Evolutionary conservation across 2,329 filamentous ascomycete genomes (phyloP).

Genomic region (Ceratocystis diversiconidia): DNA sequence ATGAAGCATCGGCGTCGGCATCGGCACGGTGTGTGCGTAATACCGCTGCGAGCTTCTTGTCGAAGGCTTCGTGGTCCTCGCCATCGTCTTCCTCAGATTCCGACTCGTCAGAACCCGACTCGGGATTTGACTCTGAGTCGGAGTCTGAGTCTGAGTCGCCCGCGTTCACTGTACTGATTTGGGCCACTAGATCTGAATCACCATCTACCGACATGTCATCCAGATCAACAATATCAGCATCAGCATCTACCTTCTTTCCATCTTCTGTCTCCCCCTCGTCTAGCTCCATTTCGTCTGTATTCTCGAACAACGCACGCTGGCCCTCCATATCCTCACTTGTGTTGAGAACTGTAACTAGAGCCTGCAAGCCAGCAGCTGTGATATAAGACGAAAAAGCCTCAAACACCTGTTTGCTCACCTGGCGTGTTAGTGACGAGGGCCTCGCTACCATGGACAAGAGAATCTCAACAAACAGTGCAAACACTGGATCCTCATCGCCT

Average conservation of each 20-base stretch:
- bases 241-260: not conserved
- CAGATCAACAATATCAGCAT: slow-evolving; percentile 35
- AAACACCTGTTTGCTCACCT: slow-evolving; percentile 80
- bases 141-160: slow-evolving; percentile 30
- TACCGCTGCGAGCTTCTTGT: slow-evolving; percentile 63
- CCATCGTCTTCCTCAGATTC: slow-evolving; percentile 34
- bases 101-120: slow-evolving; percentile 29
- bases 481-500: slow-evolving; percentile 31
- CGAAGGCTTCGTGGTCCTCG: slow-evolving; percentile 38
- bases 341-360: slow-evolving; percentile 52
- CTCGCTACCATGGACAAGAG: slow-evolving; percentile 80
- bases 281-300: slow-evolving; percentile 35
- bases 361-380: slow-evolving; percentile 55
- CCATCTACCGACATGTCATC: slow-evolving; percentile 34
- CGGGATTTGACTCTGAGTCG: slow-evolving; percentile 28
- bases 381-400: slow-evolving; percentile 64
- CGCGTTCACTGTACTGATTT: slow-evolving; percentile 24
- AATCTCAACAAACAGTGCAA: slow-evolving; percentile 64
- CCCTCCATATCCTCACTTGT: slow-evolving; percentile 71
- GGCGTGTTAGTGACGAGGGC: slow-evolving; percentile 69
- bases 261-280: slow-evolving; percentile 10
- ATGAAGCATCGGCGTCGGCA: slow-evolving; percentile 41
- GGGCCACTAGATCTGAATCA: slow-evolving; percentile 24
- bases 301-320: slow-evolving; percentile 71
- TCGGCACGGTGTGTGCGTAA: slow-evolving; percentile 56